Base-by-base conservation (phyloP, 495 filamentous ascomycete species). In the Talaromyces ruber region DNA sequence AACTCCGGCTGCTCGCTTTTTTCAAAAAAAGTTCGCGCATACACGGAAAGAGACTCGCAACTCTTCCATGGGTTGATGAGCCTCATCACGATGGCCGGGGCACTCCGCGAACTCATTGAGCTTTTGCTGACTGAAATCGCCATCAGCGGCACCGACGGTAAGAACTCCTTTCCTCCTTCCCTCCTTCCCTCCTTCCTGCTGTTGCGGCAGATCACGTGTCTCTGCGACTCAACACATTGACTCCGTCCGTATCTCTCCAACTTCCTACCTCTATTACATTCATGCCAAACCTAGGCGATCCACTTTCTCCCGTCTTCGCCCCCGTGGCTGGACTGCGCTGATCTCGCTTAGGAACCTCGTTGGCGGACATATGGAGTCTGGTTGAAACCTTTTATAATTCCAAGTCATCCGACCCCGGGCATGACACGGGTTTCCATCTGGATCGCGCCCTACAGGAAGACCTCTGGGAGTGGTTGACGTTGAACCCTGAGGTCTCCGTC, bases 61-160 rank as follows among this genome's bases (percentile, higher is more conserved):
- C 21, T 28, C 12, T 53, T 14, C 50, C 55, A 58, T 54, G 34
- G 16, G 43, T 47, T 47, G 43, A 47, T 47, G n/a, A 47, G 21
- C 18, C 43, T 47, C n/a, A 8, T 54, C 61, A 70, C 28, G 52
- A 92, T 93, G 90, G 83, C 77, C 59, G 77, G 72, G 57, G 82
- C 83, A 63, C 74, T 90, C 59, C 87, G 91, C 71, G 84, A 84
- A 62, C 73, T 94, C 71, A 84, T 92, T 54, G 81, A 88, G 64
- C 85, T 83, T 68, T 73, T 93, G 54, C 73, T 93, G 52, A 80
- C 82, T 21, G 87, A 89, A 76, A 87, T 93, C 69, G 88, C 89
- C 37, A 76, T 87, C 47, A 77, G 76, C 58, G 89, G 90, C 30
- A 81, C 82, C 62, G 78, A 82, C 76, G 90, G 90, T 93, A 72